Percentiles rank a stretch among this genome's conserved stretches.
phyloP scores from a whole-genome alignment of 257 asterid genomes.

The Hygrophila difformis region DNA sequence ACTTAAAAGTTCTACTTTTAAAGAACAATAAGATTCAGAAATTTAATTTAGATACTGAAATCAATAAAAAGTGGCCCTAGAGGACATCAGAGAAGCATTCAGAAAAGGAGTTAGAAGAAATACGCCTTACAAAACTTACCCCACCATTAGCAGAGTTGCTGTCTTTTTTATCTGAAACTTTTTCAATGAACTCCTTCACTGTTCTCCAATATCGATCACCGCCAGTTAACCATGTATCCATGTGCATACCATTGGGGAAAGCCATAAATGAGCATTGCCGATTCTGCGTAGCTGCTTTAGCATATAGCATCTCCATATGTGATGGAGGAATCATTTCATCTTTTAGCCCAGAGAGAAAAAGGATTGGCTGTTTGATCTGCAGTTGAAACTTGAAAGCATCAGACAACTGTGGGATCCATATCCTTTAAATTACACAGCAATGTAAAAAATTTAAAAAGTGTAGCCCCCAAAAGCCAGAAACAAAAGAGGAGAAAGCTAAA shows the following conservation, averaged over 20 bases:
- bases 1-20: too few relatives aligned
- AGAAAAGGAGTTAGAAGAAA: too few relatives aligned
- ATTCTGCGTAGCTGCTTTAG: slow-evolving; percentile 87
- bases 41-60: too few relatives aligned
- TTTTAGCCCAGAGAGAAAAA: slow-evolving; percentile 86
- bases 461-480: neutral
- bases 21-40: too few relatives aligned
- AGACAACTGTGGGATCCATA: neutral
- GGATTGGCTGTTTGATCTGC: slow-evolving; percentile 87
- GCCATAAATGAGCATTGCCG: slow-evolving; percentile 59
- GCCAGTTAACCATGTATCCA: slow-evolving; percentile 93
- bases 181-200: slow-evolving; percentile 55
- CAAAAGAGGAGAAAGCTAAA: neutral
- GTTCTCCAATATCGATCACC: slow-evolving; percentile 91
- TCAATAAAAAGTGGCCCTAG: neutral
- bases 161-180: slow-evolving; percentile 28
- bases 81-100: neutral
- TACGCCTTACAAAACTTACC: neutral
- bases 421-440: neutral
- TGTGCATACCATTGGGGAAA: slow-evolving; percentile 92
- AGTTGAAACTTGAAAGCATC: slow-evolving; percentile 18
- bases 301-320: slow-evolving; percentile 90
- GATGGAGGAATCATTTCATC: slow-evolving; percentile 97
- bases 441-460: neutral
- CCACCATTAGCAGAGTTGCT: neutral